These are phyloP conservation scores for Halophytophthora polymorphica DNA, from an alignment of 352 stramenopile species.

Conservation along the genomic window DNA sequence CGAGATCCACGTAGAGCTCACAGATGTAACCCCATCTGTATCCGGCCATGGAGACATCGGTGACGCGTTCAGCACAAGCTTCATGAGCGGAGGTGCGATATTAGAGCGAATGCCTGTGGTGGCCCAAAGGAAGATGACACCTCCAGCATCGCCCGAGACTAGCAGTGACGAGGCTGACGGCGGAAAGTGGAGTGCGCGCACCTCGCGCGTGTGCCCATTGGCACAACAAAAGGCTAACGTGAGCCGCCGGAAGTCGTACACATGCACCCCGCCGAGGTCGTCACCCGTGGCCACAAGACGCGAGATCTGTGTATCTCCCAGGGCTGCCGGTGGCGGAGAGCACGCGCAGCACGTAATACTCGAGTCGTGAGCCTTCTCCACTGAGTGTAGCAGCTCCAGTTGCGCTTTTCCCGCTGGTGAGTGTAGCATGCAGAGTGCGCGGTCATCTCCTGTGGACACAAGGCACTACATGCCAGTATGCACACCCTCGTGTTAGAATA, in stretches of 20 bases:
- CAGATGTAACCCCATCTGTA: constrained; percentile 21
- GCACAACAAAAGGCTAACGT: constrained; percentile 53
- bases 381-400: constrained; percentile 56
- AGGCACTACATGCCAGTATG: constrained; percentile 36
- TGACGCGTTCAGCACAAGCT: constrained; percentile 13
- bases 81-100: constrained; percentile 14
- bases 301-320: constrained; percentile 9
- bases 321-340: constrained; percentile 18
- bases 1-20: constrained; percentile 15
- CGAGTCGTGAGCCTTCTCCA: constrained; percentile 60
- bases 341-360: constrained; percentile 59
- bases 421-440: constrained; percentile 49
- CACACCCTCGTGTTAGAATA: not conserved
- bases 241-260: constrained; percentile 63
- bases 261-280: constrained; percentile 45
- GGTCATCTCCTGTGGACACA: constrained; percentile 59
- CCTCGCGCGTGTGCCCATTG: constrained; percentile 40
- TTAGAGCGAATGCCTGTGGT: constrained; percentile 19
- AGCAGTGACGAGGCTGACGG: constrained; percentile 27
- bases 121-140: constrained; percentile 47
- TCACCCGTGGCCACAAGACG: constrained; percentile 57
- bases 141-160: constrained; percentile 42
- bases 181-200: constrained; percentile 56
- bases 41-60: constrained; percentile 4
- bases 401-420: constrained; percentile 41